phyloP scores from a whole-genome alignment of 2,329 filamentous ascomycete species.

The Aaosphaeria pasadenensis region DNA sequence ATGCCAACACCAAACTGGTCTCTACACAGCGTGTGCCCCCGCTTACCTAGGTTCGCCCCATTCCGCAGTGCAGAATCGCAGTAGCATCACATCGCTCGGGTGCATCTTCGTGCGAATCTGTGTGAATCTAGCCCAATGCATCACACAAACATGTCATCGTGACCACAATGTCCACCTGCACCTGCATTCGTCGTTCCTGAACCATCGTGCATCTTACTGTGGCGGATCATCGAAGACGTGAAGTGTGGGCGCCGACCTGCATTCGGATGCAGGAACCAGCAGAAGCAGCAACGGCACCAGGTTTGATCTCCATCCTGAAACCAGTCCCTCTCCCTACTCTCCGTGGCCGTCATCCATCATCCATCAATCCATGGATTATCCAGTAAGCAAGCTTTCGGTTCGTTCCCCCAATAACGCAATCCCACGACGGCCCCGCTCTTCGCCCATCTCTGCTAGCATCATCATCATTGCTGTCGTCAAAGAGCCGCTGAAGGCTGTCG shows the following conservation, averaged over 20 bases:
- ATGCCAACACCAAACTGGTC: too few species aligned
- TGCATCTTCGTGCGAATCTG: too few species aligned
- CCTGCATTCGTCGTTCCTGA: background rate
- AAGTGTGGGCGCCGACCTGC: background rate
- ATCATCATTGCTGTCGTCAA: background rate
- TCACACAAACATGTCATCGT: background rate
- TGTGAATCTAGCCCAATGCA: too few species aligned
- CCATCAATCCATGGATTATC: background rate
- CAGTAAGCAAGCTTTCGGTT: background rate
- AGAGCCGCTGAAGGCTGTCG: background rate
- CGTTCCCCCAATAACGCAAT: slow-evolving; percentile 11
- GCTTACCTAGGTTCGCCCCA: too few species aligned
- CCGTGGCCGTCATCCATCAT: background rate
- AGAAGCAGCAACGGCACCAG: slow-evolving; percentile 26
- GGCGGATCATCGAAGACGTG: background rate
- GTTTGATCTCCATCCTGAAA: slow-evolving; percentile 40
- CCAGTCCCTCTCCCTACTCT: slow-evolving; percentile 12
- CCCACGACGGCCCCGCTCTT: slow-evolving; percentile 1
- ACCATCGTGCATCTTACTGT: background rate
- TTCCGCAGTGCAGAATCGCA: too few species aligned
- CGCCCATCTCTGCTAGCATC: background rate
- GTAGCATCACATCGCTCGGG: too few species aligned
- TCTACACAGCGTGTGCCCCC: too few species aligned
- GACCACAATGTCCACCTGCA: background rate
- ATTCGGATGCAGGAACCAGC: slow-evolving; percentile 35